Conservation (phyloP, 441 rosid species). For the Theobroma grandiflorum region DNA sequence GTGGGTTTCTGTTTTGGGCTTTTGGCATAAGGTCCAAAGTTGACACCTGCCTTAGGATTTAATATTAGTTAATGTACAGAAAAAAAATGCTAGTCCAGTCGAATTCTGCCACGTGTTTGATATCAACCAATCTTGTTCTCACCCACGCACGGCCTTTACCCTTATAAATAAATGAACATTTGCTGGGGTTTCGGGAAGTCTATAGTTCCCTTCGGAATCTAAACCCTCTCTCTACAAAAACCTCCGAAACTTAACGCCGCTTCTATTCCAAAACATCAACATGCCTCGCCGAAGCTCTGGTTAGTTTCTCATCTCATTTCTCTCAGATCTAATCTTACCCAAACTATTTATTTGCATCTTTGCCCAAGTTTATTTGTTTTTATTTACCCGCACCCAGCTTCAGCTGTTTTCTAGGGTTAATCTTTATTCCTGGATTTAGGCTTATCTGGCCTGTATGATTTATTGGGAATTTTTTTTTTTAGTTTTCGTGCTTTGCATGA, state of each 20-base stretch:
- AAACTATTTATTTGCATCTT: background rate
- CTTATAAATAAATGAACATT: background rate
- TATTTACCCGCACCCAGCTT: background rate
- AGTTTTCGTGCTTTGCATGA: background rate
- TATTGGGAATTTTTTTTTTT: background rate
- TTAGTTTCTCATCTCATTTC: slow-evolving; percentile 20
- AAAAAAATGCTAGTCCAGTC: background rate
- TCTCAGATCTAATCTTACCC: background rate
- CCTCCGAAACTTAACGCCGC: background rate
- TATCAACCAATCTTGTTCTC: background rate
- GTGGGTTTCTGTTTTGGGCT: background rate
- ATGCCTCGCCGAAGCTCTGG: slow-evolving; percentile 33
- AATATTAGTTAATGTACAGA: background rate
- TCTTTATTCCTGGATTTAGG: background rate
- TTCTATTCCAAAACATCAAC: background rate
- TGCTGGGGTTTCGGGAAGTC: background rate
- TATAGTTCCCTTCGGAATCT: background rate
- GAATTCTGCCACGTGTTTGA: background rate
- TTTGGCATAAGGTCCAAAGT: background rate
- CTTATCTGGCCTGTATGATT: background rate
- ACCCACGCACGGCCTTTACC: background rate
- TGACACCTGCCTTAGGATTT: background rate
- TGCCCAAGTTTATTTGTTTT: background rate
- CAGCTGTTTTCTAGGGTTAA: background rate
- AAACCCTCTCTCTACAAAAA: background rate